Evolutionary conservation across 805 yeast genomes (phyloP), one percentile per base, ranked within the genome.

Genomic region (Metschnikowia bowlesiae): DNA sequence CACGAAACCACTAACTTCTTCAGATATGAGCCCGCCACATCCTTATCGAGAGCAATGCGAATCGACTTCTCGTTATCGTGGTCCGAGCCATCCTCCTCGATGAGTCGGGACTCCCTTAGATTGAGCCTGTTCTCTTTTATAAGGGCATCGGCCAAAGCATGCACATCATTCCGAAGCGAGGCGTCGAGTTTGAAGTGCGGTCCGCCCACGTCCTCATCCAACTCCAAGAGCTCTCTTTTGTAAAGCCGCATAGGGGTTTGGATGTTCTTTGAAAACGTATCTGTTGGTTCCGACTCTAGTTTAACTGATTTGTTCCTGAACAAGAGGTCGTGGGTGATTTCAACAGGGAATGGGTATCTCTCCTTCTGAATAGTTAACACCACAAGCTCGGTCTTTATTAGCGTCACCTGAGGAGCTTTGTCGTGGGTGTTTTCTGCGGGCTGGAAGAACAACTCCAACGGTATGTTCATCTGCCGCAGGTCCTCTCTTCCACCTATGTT

Each of bases 281-380:
- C 75, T 2, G 57, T 37, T 46, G 48, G 54, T 5, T 28, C 35
- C 16, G 33, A 16, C 31, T 50, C 45, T n/a, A 52, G 32, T 34
- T 45, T 45, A 18, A 37, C 39, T 9, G 51, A 47, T 39, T 48
- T 41, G 54, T 71, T 69, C 35, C 63, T 63, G 56, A 69, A 72
- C 6, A 67, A 43, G 64, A 68, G 64, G 48, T 69, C 75, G 29
- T 65, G 67, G 44, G 65, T 66, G 41, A 71, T 48, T 11, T 67
- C 71, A 2, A 69, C 55, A 0, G 75, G 76, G 9, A 71, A 65
- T 0, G 73, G 72, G 13, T 63, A 40, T 18, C 56, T 54, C 47
- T 65, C 66, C 1, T 73, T 63, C 51, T 66, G 66, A 26, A 68
- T 51, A 0, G 73, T 66, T 37, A 66, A 52, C 2, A 64, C 64